Percentiles rank a stretch among this genome's conserved stretches.
Evolutionary conservation across 495 filamentous ascomycete genomes (phyloP).

Genomic region (Podospora bellae-mahoneyi): DNA sequence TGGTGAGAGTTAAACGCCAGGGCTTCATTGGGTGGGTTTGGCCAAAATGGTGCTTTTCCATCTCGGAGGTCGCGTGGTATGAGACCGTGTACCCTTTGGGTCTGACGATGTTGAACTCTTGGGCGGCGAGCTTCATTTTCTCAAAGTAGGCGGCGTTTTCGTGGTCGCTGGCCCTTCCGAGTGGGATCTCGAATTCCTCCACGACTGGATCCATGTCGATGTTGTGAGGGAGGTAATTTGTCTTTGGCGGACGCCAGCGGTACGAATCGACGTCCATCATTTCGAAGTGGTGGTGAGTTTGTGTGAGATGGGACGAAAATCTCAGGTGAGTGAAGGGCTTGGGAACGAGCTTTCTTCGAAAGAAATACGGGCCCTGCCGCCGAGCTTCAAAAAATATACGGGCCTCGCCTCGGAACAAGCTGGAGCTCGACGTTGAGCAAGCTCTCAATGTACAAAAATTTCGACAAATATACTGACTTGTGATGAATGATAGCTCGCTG

Average conservation of each 20-base stretch:
- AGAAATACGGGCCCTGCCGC: neutral
- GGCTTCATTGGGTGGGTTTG: conserved; percentile 97
- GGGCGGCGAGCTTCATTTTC: conserved; percentile 63
- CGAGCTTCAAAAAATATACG: too few relatives aligned
- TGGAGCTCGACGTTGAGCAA: neutral
- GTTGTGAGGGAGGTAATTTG: conserved; percentile 50
- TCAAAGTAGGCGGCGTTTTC: conserved; percentile 60
- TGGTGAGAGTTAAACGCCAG: conserved; percentile 92
- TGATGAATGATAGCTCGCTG: neutral
- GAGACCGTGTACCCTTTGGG: conserved; percentile 88
- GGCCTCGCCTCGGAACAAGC: neutral
- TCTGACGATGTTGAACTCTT: conserved; percentile 68
- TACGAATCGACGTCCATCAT: conserved; percentile 33
- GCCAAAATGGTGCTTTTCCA: conserved; percentile 95
- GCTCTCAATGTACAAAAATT: neutral
- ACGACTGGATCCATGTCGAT: conserved; percentile 53
- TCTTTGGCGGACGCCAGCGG: conserved; percentile 42
- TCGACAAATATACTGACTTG: neutral
- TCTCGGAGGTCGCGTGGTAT: conserved; percentile 91
- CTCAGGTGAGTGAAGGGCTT: neutral
- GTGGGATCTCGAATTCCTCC: conserved; percentile 63
- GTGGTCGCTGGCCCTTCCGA: conserved; percentile 49
- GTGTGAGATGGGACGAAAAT: neutral
- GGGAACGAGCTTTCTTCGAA: conserved; percentile 1
- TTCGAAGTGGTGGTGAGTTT: neutral